Base-by-base conservation (phyloP, 257 asterid genomes). In the Sherardia arvensis region DNA sequence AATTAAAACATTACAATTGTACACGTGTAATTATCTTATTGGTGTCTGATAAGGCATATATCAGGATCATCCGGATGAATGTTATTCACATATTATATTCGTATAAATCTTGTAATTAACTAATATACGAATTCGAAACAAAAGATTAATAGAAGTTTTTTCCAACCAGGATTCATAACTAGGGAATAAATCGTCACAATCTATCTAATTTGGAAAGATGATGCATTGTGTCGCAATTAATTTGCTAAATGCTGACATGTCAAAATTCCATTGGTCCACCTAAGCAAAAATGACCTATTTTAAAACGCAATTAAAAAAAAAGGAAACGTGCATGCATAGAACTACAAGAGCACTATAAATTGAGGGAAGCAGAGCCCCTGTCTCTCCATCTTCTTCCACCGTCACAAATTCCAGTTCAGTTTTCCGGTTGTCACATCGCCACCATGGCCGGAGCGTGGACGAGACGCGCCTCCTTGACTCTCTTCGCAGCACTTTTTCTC, bases 371-470 rank as follows among this genome's bases (percentile, higher is more conserved):
- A 38, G 18, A 38, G 18, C 47, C 18, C 47, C 17, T 38, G 47
- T 3, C 12, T 38, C 47, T 38, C 12, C 47, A 38, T 38, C 47
- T 11, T 38, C 47, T 38, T 10, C 47, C 47, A 12, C 2, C 47
- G 10, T 36, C 45, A 36, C 9, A 7, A 34, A 34, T 34, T 34
- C 10, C 43, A 34, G 9, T 34, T 11, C 45, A 11, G 18, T 38
- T 38, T 38, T 38, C 45, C 45, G 1, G 40, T 8, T 8, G 40
- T 8, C 7, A 34, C 40, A 0, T 4, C 7, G 7, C 62, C 62
- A 36, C 72, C 43, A 85, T 87, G 95, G 91, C 88, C 59, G 74
- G 72, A 75, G 83, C 85, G 77, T 77, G 81, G 83, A 65, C 15
- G 60, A 75, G 78, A 21, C 84, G 81, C 75, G 71, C 81, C 11